Percentiles rank a stretch among this genome's conserved stretches.
Evolutionary conservation across 1,284 basidiomycete species (phyloP).

Genomic region (Trichosporon asahii): DNA sequence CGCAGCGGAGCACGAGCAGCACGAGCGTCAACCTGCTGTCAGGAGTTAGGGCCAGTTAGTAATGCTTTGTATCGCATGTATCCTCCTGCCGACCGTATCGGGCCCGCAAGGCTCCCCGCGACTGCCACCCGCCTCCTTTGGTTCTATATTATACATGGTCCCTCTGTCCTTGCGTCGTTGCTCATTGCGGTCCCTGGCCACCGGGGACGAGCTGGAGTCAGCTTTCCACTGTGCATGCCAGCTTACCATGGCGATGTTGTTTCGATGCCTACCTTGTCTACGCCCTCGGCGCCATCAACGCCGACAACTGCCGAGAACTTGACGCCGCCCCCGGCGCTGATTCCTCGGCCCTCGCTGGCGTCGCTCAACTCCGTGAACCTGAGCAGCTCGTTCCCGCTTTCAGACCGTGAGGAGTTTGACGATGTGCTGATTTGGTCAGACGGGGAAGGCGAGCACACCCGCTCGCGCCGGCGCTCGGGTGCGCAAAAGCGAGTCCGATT

Average conservation of each 20-base stretch:
- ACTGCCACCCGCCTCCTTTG: not conserved
- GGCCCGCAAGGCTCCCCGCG: too few species aligned
- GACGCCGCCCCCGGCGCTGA: not conserved
- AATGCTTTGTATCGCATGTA: not conserved
- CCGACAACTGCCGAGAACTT: not conserved
- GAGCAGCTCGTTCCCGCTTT: not conserved
- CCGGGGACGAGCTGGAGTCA: constrained; percentile 5
- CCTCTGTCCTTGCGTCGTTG: not conserved
- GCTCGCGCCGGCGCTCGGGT: not conserved
- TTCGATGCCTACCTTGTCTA: not conserved
- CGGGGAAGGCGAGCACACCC: not conserved
- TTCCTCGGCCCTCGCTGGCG: too few species aligned
- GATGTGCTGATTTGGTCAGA: not conserved
- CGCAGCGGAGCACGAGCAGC: not conserved
- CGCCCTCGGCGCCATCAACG: not conserved
- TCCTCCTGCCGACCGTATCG: not conserved
- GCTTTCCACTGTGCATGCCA: too few species aligned
- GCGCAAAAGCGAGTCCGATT: not conserved
- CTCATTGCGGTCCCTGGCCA: constrained; percentile 3
- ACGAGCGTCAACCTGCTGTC: not conserved
- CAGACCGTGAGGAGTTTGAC: not conserved
- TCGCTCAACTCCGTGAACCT: not conserved
- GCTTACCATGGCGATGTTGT: too few species aligned
- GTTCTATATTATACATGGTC: constrained; percentile 12
- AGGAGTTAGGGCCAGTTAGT: not conserved